Base-by-base conservation (phyloP, 768 basidiomycete species). In the Cantharellus cinnabarinus region DNA sequence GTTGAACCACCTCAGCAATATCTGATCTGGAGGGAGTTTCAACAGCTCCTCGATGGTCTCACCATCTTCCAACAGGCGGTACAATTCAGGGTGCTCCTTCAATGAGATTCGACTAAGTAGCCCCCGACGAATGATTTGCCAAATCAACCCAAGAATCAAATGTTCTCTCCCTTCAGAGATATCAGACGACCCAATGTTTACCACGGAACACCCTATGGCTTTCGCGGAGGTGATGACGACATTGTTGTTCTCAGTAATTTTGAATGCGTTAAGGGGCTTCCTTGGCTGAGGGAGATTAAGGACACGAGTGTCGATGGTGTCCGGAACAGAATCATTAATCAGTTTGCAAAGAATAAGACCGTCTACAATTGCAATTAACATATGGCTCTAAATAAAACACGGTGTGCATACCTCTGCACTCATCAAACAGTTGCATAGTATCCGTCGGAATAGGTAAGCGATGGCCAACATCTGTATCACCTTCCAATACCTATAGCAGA, bases 161-260 rank as follows among this genome's bases (percentile, higher is more conserved):
- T 98, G 94, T 68, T 99, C 94, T 60, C 87, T 75, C 14, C 94
- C 91, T 63, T 94, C 93, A 38, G 89, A 78, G 56, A 99, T 74
- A 72, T 99, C 95, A 2, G 80, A 76, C 0, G 94, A 85, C 35
- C 95, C 95, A 63, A 99, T 97, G 72, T 99, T 99, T 71, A 99
- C 94, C 58, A 97, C 91, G 2, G 89, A 94, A 68, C 95, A 95
- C 42, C 95, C 94, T 64, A 99, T 98, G 69, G 86, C 93, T 72
- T 97, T 97, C 42, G 94, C 82, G 35, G 95, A 98, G 7, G 89
- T 85, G 71, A 99, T 95, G 67, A 98, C 94, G 67, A 99, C 95
- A 71, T 98, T 99, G 77, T 99, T 98, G 75, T 98, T 98, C 70
- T 99, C 95, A 0, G 95, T 98, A 66, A 97, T 97, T 67, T 99